Evolutionary conservation across 345 rosid species (phyloP).

Genomic region (Lepidium aucheri): DNA sequence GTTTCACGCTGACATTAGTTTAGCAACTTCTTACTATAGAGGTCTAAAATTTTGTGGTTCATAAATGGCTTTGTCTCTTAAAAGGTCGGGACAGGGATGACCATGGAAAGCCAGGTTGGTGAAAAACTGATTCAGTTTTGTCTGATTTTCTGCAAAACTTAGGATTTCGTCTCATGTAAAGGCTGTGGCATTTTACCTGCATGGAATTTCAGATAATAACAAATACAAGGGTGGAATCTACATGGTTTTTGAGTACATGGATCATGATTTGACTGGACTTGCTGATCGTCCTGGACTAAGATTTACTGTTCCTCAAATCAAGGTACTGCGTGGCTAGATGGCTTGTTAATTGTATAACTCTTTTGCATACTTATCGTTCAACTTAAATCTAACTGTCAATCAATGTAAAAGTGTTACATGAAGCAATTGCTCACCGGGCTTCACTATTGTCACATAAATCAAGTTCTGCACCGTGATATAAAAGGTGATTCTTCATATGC

Average conservation of each 20-base stretch:
- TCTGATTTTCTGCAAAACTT: neutral
- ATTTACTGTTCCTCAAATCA: constrained; percentile 88
- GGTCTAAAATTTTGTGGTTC: neutral
- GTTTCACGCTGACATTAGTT: neutral
- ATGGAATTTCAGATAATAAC: constrained; percentile 52
- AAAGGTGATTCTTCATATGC: constrained; percentile 44
- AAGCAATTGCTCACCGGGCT: constrained; percentile 84
- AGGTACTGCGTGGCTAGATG: constrained; percentile 38
- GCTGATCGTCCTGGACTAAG: constrained; percentile 94
- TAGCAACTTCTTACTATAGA: neutral
- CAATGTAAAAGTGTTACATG: constrained; percentile 65
- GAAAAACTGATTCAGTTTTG: neutral
- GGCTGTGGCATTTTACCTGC: neutral
- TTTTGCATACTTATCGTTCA: neutral
- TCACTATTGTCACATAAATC: constrained; percentile 84
- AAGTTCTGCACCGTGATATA: constrained; percentile 92
- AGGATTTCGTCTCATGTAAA: neutral
- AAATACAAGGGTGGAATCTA: constrained; percentile 94
- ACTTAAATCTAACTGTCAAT: neutral
- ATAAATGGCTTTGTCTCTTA: neutral
- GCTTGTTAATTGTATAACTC: neutral
- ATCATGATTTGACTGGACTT: constrained; percentile 93
- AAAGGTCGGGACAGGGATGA: constrained; percentile 86
- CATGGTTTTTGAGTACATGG: constrained; percentile 99
- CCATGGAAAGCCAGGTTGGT: constrained; percentile 73